Evolutionary conservation across 495 filamentous ascomycete species (phyloP).

Genomic region (Neurospora sp.): DNA sequence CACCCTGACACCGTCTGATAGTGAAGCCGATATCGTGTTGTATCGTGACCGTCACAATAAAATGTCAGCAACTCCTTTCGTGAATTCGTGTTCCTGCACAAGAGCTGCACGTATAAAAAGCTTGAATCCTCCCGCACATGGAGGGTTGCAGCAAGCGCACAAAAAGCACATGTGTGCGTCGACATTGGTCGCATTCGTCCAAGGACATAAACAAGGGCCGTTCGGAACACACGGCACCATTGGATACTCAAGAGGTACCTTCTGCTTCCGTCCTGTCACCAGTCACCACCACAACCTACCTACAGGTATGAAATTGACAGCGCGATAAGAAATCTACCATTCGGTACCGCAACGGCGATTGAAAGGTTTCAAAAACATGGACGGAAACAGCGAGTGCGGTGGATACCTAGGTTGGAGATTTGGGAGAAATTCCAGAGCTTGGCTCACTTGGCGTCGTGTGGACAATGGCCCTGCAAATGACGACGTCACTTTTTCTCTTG

Average conservation of each 20-base stretch:
- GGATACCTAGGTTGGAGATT: background rate
- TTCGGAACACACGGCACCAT: background rate
- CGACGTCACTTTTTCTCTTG: background rate
- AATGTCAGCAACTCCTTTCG: background rate
- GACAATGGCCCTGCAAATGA: background rate
- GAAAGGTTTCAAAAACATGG: background rate
- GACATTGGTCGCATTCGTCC: background rate
- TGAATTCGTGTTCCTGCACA: background rate
- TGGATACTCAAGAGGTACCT: background rate
- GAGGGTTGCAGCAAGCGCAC: background rate
- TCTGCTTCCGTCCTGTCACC: background rate
- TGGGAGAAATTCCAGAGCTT: background rate
- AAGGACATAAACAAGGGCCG: background rate
- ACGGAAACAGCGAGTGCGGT: background rate
- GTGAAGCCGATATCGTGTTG: background rate
- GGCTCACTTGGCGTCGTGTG: background rate
- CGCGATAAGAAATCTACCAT: background rate
- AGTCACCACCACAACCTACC: background rate
- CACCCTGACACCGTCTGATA: background rate
- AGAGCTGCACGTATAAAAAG: background rate
- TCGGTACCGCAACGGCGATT: background rate
- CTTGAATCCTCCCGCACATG: background rate
- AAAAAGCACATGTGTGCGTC: background rate
- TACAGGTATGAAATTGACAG: background rate
- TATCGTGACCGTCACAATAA: background rate